Evolutionary conservation across 176 grass and related monocot species (phyloP).

Genomic region (Rhynchospora pubera): DNA sequence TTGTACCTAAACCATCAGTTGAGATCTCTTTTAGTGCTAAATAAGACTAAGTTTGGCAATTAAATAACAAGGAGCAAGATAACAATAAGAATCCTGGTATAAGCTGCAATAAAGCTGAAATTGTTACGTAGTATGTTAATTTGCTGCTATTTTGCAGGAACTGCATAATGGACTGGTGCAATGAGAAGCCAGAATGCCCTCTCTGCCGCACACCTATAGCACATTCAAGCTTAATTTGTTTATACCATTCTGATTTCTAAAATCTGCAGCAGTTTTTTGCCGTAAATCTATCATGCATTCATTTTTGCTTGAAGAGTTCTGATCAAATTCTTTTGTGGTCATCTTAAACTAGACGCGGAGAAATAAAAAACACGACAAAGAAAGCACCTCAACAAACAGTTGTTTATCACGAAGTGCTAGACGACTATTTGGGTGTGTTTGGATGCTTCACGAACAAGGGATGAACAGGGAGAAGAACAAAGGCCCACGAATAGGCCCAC

Average conservation of each 20-base stretch:
- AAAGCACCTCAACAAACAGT: neutral
- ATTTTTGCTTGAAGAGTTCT: neutral
- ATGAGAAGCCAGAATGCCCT: conserved; percentile 95
- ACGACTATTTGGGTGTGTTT: too few species aligned
- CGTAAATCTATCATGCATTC: neutral
- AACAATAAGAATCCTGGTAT: neutral
- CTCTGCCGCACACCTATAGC: conserved; percentile 80
- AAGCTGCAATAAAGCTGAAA: neutral
- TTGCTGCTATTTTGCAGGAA: conserved; percentile 50
- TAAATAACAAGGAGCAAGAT: neutral
- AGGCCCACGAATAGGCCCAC: too few species aligned
- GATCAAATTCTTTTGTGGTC: neutral
- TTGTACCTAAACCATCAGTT: neutral
- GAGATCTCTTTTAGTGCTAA: conserved; percentile 3
- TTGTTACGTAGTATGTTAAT: neutral
- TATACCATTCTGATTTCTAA: conserved; percentile 98
- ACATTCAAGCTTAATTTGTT: conserved; percentile 87
- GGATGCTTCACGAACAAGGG: too few species aligned
- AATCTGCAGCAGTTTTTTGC: neutral
- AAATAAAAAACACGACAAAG: neutral
- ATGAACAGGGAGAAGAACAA: too few species aligned
- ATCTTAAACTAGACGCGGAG: neutral
- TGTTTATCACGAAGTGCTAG: neutral
- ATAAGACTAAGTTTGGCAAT: neutral
- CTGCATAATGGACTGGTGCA: conserved; percentile 99